These are phyloP conservation scores for Lycium ferocissimum DNA, from an alignment of 257 asterid species.

Conservation along the genomic window DNA sequence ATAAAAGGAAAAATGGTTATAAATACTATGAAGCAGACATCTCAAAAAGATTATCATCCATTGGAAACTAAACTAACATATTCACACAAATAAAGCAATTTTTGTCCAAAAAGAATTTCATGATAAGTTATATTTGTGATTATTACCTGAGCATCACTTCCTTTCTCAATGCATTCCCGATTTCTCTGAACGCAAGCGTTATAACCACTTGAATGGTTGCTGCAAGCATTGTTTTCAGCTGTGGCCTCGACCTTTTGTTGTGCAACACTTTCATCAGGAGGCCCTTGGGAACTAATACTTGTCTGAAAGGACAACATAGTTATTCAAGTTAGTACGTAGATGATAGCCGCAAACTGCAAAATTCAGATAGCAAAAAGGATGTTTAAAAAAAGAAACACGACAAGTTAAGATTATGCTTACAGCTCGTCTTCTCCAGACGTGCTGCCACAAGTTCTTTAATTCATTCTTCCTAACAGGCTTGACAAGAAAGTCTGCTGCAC, in stretches of 20 bases:
- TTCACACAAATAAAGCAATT: not conserved
- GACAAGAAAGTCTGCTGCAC: slow-evolving; percentile 95
- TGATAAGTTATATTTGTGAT: not conserved
- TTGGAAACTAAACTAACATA: not conserved
- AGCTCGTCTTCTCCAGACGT: slow-evolving; percentile 96
- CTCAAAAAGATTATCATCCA: not conserved
- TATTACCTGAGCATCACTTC: slow-evolving; percentile 88
- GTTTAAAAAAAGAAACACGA: not conserved
- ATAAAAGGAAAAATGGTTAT: not conserved
- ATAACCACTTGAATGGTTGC: slow-evolving; percentile 78
- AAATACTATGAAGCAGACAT: slow-evolving; percentile 6
- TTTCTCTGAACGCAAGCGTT: slow-evolving; percentile 64
- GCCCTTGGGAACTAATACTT: slow-evolving; percentile 59
- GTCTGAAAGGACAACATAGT: slow-evolving; percentile 49
- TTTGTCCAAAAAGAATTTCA: slow-evolving; percentile 13
- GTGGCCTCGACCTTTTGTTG: slow-evolving; percentile 80
- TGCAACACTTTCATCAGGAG: slow-evolving; percentile 73
- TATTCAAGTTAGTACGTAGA: slow-evolving; percentile 24
- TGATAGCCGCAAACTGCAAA: not conserved
- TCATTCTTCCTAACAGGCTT: slow-evolving; percentile 92
- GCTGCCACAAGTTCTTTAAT: slow-evolving; percentile 98
- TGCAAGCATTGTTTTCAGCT: slow-evolving; percentile 73
- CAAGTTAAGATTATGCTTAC: slow-evolving; percentile 50
- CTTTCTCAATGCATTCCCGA: slow-evolving; percentile 70
- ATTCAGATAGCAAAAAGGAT: slow-evolving; percentile 11